Evolutionary conservation across 768 basidiomycete genomes (phyloP).

Genomic region (Russula emetica): DNA sequence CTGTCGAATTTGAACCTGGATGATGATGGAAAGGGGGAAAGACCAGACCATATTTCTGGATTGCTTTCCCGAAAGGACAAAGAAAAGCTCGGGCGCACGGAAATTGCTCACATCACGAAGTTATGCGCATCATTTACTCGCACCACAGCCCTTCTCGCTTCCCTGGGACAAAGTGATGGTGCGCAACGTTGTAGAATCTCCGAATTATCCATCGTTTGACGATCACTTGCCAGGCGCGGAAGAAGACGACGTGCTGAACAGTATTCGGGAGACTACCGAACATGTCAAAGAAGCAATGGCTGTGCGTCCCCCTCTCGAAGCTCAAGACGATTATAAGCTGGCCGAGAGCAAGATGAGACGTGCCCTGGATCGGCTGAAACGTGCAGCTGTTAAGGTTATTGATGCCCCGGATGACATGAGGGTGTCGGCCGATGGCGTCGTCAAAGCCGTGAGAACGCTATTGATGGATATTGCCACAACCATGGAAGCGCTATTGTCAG

Average conservation of each 20-base stretch:
- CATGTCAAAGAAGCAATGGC: constrained; percentile 9
- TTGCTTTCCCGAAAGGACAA: neutral
- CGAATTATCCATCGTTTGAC: constrained; percentile 1
- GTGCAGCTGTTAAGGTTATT: constrained; percentile 45
- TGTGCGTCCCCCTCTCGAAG: constrained; percentile 14
- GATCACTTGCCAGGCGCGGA: constrained; percentile 6
- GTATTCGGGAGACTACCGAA: constrained; percentile 17
- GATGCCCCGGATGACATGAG: constrained; percentile 34
- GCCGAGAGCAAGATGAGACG: constrained; percentile 53
- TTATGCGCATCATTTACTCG: constrained; percentile 26
- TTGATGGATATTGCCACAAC: constrained; percentile 35
- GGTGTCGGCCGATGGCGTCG: neutral
- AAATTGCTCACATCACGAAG: constrained; percentile 20
- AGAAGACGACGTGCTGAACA: constrained; percentile 8
- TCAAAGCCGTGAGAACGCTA: constrained; percentile 31
- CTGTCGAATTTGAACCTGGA: constrained; percentile 18
- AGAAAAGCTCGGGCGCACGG: neutral
- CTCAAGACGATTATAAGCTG: constrained; percentile 38
- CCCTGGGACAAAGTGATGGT: constrained; percentile 17
- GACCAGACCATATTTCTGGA: neutral
- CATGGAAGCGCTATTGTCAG: constrained; percentile 9
- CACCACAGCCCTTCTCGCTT: constrained; percentile 13
- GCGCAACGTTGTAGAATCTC: neutral
- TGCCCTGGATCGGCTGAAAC: constrained; percentile 55
- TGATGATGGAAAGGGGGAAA: constrained; percentile 3